Evolutionary conservation across 371 early-diverging fungal species (phyloP).

Genomic region (Dinochytrium kinnereticum): DNA sequence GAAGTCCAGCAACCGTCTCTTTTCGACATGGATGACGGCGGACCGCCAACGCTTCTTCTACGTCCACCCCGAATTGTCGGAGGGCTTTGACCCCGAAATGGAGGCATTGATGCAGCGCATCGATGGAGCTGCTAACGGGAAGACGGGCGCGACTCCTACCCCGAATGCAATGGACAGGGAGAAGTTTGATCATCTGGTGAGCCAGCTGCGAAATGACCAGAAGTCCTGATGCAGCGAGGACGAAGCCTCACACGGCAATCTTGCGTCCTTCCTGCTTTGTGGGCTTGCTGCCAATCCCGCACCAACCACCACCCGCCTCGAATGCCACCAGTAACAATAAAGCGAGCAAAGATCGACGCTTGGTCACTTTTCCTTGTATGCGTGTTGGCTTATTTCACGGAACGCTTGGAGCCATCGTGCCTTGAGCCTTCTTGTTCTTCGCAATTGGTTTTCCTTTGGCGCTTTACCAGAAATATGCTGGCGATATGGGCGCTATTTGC

Average conservation of each 20-base stretch:
- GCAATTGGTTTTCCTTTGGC: background rate
- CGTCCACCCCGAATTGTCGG: constrained; percentile 35
- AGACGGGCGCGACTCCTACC: background rate
- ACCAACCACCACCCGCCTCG: too few relatives aligned
- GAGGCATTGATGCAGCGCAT: constrained; percentile 23
- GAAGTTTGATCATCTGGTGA: constrained; percentile 37
- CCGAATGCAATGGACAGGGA: background rate
- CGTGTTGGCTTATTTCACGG: too few relatives aligned
- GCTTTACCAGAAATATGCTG: background rate
- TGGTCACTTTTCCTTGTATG: background rate
- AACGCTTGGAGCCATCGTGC: too few relatives aligned
- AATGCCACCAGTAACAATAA: too few relatives aligned
- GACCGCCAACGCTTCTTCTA: constrained; percentile 21
- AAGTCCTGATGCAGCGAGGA: too few relatives aligned
- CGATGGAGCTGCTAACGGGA: constrained; percentile 16
- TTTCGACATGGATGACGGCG: constrained; percentile 37
- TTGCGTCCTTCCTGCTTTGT: too few relatives aligned
- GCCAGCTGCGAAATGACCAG: background rate
- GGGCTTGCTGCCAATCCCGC: too few relatives aligned
- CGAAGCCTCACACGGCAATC: too few relatives aligned
- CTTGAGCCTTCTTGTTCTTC: too few relatives aligned
- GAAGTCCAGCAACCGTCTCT: constrained; percentile 23
- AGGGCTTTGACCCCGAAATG: constrained; percentile 31
- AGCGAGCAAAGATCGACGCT: background rate
- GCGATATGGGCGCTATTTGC: background rate